A percentile compares a stretch with the other conserved stretches of the same genome.
These are phyloP conservation scores for Brassica balearica DNA, from an alignment of 441 rosid genomes.

Conservation along the genomic window DNA sequence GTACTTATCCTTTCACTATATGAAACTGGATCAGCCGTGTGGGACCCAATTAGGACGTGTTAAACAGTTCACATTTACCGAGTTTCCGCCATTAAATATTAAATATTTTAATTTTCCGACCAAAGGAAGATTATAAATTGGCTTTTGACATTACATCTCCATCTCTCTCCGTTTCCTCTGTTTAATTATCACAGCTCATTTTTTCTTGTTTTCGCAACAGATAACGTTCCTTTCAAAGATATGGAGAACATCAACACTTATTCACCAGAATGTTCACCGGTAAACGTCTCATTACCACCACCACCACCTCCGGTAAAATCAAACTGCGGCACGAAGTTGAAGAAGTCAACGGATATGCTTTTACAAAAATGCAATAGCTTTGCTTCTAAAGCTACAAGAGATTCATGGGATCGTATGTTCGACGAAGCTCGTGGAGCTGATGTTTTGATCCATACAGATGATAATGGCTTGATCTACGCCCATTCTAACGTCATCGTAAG, in stretches of 20 bases:
- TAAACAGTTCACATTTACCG: constrained; percentile 34
- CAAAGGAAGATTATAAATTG: not conserved
- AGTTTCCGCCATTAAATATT: constrained; percentile 24
- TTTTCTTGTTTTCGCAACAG: not conserved
- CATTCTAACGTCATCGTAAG: constrained; percentile 86
- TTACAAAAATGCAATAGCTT: constrained; percentile 34
- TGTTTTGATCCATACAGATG: constrained; percentile 59
- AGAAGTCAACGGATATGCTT: constrained; percentile 34
- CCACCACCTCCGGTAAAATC: constrained; percentile 56
- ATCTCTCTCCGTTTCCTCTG: constrained; percentile 21
- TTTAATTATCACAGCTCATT: constrained; percentile 12
- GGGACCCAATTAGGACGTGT: constrained; percentile 40
- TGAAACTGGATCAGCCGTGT: constrained; percentile 25
- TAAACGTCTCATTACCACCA: constrained; percentile 39
- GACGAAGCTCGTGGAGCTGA: constrained; percentile 79
- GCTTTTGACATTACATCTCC: not conserved
- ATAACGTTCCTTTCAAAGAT: not conserved
- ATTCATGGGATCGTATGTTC: constrained; percentile 82
- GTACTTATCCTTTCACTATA: constrained; percentile 25
- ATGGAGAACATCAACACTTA: constrained; percentile 42
- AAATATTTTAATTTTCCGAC: not conserved
- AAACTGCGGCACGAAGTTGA: not conserved
- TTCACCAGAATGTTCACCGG: constrained; percentile 39
- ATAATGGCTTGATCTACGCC: constrained; percentile 63
- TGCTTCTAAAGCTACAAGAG: constrained; percentile 53